phyloP scores from a whole-genome alignment of 1,139 yeast genomes.

The Candida sp. region DNA sequence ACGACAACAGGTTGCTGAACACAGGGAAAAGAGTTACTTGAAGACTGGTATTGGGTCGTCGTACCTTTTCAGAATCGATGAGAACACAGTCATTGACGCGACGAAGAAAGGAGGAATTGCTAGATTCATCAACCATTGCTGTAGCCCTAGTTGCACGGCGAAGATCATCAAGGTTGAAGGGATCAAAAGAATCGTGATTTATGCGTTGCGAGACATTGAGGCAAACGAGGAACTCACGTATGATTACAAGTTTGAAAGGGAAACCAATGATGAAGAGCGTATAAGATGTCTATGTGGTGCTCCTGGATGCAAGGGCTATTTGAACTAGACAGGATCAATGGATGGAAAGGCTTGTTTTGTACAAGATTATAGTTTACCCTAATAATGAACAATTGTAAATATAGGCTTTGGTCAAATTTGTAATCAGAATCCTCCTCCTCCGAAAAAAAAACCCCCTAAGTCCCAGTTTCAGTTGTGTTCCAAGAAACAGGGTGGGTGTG shows the following conservation, averaged over 20 bases:
- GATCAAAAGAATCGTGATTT: slow-evolving; percentile 90
- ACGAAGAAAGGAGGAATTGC: slow-evolving; percentile 98
- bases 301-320: slow-evolving; percentile 89
- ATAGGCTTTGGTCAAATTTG: neutral
- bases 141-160: slow-evolving; percentile 97
- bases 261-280: slow-evolving; percentile 87
- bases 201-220: slow-evolving; percentile 87
- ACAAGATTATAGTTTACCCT: neutral
- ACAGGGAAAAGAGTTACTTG: slow-evolving; percentile 84
- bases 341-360: neutral
- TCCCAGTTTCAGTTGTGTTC: neutral
- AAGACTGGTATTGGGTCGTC: slow-evolving; percentile 96
- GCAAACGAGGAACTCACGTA: slow-evolving; percentile 94
- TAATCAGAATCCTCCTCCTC: too few species aligned
- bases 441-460: too few species aligned
- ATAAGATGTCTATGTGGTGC: slow-evolving; percentile 96
- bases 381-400: neutral
- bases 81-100: slow-evolving; percentile 95
- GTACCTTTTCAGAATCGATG: slow-evolving; percentile 90
- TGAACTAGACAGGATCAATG: slow-evolving; percentile 52
- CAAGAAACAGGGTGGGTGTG: neutral
- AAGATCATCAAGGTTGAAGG: slow-evolving; percentile 97
- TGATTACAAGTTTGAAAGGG: slow-evolving; percentile 94
- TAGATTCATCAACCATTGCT: slow-evolving; percentile 94
- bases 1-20: slow-evolving; percentile 93